Percentiles rank a stretch among this genome's conserved stretches.
Conservation (phyloP, 2,329 filamentous ascomycete genomes). For the Colletotrichum spinosum region DNA sequence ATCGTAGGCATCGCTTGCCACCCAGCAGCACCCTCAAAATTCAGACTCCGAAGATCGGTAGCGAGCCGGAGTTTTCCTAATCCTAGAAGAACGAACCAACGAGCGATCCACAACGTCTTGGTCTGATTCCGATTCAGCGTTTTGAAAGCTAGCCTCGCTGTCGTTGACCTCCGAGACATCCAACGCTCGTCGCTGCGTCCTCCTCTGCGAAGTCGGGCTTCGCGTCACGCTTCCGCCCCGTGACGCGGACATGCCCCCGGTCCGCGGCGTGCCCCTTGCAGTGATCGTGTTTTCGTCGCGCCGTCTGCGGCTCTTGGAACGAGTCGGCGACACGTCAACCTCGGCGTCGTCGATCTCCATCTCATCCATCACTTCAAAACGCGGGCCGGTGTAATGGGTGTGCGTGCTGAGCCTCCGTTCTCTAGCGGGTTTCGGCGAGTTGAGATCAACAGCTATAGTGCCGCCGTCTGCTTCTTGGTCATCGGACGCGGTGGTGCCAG, state of each 20-base stretch:
- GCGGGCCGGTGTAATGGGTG: background rate
- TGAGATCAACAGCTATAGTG: constrained; percentile 26
- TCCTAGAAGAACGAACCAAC: constrained; percentile 23
- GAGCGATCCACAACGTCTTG: constrained; percentile 26
- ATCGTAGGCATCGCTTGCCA: too few species aligned
- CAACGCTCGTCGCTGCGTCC: constrained; percentile 11
- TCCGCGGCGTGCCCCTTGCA: constrained; percentile 16
- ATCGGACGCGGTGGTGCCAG: background rate
- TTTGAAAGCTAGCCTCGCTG: constrained; percentile 30
- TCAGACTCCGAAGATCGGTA: constrained; percentile 29
- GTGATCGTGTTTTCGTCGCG: constrained; percentile 15
- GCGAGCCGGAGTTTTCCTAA: constrained; percentile 31
- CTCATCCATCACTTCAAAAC: constrained; percentile 3
- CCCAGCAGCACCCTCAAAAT: constrained; percentile 3
- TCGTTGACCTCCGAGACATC: constrained; percentile 21
- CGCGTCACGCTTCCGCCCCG: constrained; percentile 5
- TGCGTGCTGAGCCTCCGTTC: constrained; percentile 17
- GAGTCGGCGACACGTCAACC: constrained; percentile 14
- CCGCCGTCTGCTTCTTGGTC: constrained; percentile 4
- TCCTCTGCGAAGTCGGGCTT: constrained; percentile 6
- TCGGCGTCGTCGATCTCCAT: constrained; percentile 29
- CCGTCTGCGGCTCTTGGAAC: constrained; percentile 10
- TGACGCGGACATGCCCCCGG: constrained; percentile 6
- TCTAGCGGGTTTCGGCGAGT: constrained; percentile 26
- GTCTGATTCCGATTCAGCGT: constrained; percentile 16